Percentiles rank a stretch among this genome's conserved stretches.
phyloP scores from a whole-genome alignment of 805 yeast species.

The Starmerella bombi region DNA sequence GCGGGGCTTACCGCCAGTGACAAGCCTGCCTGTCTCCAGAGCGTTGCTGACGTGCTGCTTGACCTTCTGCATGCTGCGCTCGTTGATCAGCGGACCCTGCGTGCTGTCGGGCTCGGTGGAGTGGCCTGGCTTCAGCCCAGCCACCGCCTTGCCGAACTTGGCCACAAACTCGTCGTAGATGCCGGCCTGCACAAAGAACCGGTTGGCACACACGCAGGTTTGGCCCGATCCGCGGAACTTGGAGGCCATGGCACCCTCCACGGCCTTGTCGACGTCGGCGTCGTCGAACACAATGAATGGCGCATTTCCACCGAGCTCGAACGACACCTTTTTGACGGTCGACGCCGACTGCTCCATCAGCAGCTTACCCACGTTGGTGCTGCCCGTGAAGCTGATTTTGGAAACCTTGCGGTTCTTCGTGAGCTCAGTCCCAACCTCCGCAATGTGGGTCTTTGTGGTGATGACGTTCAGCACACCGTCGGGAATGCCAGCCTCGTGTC shows the following conservation, averaged over 20 bases:
- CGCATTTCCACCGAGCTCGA: conserved; percentile 74
- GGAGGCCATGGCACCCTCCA: conserved; percentile 49
- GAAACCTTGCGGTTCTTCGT: conserved; percentile 44
- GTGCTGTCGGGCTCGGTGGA: conserved; percentile 48
- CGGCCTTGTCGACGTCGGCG: conserved; percentile 53
- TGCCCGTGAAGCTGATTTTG: conserved; percentile 68
- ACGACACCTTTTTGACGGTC: conserved; percentile 54
- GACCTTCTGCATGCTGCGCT: conserved; percentile 49
- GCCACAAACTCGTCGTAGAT: conserved; percentile 50
- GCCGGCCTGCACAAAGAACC: conserved; percentile 50
- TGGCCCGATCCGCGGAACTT: conserved; percentile 71
- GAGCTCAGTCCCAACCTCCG: conserved; percentile 41
- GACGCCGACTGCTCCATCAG: conserved; percentile 47
- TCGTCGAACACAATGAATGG: conserved; percentile 66
- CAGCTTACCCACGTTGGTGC: conserved; percentile 58
- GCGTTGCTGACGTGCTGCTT: conserved; percentile 54
- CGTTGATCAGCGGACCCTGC: conserved; percentile 66
- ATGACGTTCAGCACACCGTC: conserved; percentile 54
- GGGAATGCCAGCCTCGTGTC: conserved; percentile 58
- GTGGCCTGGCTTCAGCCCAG: conserved; percentile 42
- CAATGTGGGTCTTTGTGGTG: conserved; percentile 29
- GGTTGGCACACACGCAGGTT: conserved; percentile 70
- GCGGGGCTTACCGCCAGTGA: conserved; percentile 46
- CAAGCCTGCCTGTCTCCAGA: conserved; percentile 45
- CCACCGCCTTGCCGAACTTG: conserved; percentile 37